Percentiles rank a stretch among this genome's conserved stretches.
These are phyloP conservation scores for Malassezia japonica DNA, from an alignment of 1,284 basidiomycete species.

Conservation along the genomic window DNA sequence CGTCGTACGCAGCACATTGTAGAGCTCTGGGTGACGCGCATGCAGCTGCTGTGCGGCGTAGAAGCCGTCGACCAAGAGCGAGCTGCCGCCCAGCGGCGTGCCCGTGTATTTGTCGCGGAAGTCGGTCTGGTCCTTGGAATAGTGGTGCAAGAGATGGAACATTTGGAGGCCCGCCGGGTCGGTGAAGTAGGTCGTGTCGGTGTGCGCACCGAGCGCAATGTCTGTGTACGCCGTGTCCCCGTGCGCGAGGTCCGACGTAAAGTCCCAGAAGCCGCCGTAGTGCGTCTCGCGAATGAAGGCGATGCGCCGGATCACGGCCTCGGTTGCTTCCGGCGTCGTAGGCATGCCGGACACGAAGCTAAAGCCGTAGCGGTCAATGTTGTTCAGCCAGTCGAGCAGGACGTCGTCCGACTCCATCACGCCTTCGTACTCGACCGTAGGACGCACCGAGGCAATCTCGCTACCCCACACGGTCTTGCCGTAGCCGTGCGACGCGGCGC, in stretches of 20 bases:
- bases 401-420: constrained; percentile 65
- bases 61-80: constrained; percentile 88
- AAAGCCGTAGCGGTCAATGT: constrained; percentile 68
- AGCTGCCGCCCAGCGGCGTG: constrained; percentile 60
- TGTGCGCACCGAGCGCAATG: constrained; percentile 77
- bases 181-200: constrained; percentile 74
- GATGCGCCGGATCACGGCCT: constrained; percentile 66
- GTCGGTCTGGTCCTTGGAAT: background rate
- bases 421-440: constrained; percentile 64
- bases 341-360: constrained; percentile 77
- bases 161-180: constrained; percentile 74
- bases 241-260: constrained; percentile 80
- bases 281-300: constrained; percentile 87
- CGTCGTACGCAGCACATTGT: constrained; percentile 62
- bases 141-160: constrained; percentile 73
- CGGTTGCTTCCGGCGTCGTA: constrained; percentile 69
- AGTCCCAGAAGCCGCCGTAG: constrained; percentile 89
- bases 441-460: constrained; percentile 65
- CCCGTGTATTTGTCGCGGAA: background rate
- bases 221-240: constrained; percentile 76
- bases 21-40: constrained; percentile 63
- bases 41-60: constrained; percentile 72
- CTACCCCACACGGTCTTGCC: constrained; percentile 62
- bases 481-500: background rate
- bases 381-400: constrained; percentile 69